Percentiles rank a stretch among this genome's conserved stretches.
These are phyloP conservation scores for Pythium volutum DNA, from an alignment of 352 stramenopile genomes.

Conservation along the genomic window DNA sequence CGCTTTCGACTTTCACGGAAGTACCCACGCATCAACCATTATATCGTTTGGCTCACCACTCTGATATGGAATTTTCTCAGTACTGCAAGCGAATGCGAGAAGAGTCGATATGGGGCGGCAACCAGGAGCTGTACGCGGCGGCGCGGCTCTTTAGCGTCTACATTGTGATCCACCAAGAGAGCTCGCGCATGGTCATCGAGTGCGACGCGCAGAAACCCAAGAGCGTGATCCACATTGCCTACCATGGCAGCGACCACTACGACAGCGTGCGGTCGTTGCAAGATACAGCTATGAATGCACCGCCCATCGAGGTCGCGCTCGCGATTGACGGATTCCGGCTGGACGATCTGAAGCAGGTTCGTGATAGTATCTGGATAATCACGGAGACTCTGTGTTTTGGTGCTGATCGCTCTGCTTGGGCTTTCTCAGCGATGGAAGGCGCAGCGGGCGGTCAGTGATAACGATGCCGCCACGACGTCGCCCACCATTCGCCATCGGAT, in stretches of 20 bases:
- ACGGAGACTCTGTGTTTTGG: too few relatives aligned
- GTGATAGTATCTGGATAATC: neutral
- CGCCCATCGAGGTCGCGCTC: conserved; percentile 50
- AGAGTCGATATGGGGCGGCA: conserved; percentile 79
- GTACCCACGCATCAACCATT: neutral
- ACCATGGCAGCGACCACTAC: conserved; percentile 79
- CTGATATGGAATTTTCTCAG: conserved; percentile 21
- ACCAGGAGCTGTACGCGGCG: conserved; percentile 77
- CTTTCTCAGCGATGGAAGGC: conserved; percentile 18
- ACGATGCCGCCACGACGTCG: neutral
- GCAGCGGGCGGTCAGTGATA: neutral
- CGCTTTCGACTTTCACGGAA: neutral
- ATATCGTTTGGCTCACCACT: too few relatives aligned
- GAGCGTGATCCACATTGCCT: conserved; percentile 55
- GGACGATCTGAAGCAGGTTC: conserved; percentile 55
- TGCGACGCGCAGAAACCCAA: conserved; percentile 54
- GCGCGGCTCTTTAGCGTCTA: conserved; percentile 70
- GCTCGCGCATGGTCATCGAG: conserved; percentile 64
- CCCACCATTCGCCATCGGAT: conserved; percentile 9
- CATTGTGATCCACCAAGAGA: conserved; percentile 76
- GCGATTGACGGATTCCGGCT: conserved; percentile 57
- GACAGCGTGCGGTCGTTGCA: conserved; percentile 66
- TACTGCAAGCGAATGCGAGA: conserved; percentile 79
- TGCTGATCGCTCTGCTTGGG: too few relatives aligned
- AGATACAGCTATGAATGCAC: conserved; percentile 32